phyloP scores from a whole-genome alignment of 805 yeast genomes.

The Yarrowia sp. region DNA sequence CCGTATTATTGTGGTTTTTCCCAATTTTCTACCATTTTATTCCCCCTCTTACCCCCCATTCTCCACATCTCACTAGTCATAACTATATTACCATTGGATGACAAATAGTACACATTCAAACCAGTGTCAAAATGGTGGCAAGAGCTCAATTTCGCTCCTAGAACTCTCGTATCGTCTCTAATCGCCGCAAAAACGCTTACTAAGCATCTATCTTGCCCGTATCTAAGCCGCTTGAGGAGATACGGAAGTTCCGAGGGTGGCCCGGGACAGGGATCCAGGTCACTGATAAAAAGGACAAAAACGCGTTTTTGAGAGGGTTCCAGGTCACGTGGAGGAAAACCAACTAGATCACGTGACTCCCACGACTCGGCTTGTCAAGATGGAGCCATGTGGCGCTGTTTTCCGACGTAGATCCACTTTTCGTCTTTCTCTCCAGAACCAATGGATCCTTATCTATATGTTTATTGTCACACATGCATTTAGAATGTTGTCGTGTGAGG shows the following conservation, averaged over 20 bases:
- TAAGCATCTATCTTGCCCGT: background rate
- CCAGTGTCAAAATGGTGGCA: no score
- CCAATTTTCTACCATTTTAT: background rate
- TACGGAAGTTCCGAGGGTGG: conserved; percentile 3
- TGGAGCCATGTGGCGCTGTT: background rate
- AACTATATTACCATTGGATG: background rate
- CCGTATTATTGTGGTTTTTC: background rate
- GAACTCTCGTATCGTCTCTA: no score
- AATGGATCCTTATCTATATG: conserved; percentile 6
- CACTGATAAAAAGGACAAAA: background rate
- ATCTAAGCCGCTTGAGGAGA: background rate
- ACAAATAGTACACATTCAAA: background rate
- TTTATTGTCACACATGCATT: background rate
- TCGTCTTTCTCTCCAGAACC: background rate
- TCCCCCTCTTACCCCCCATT: no score
- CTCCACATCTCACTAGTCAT: no score
- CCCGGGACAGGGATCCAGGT: conserved; percentile 14
- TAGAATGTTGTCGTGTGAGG: background rate
- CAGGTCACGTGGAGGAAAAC: background rate
- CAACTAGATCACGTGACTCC: background rate
- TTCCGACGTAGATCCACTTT: background rate
- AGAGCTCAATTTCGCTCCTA: no score
- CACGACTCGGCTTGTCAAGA: background rate
- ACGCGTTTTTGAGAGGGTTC: background rate
- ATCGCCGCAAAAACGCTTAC: no score